Base-by-base conservation (phyloP, 2,329 filamentous ascomycete species). In the Fusarium succisae region DNA sequence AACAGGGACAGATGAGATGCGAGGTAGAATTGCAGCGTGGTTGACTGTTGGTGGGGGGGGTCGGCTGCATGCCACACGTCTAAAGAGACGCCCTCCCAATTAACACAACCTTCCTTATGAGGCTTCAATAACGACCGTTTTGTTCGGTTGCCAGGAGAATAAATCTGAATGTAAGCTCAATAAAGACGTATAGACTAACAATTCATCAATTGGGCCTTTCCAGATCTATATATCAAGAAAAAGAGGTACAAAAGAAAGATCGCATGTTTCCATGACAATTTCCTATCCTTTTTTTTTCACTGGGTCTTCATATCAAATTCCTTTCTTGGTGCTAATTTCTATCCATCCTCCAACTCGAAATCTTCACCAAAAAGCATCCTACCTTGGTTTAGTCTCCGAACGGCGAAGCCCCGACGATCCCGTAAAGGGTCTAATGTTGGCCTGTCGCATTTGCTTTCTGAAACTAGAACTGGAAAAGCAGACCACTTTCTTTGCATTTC, bases 341-440 rank as follows among this genome's bases (percentile, higher is more conserved):
- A 22, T 18, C 10, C 22, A 22, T 18, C 10, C 22, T 22, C 24
- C 6, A 13, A 8, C 26, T 4, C 9, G 3, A 14, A 9, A 41
- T 61, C 15, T 44, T 28, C 54, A 74, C 71, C 58, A 1, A 1
- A 2, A 6, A 15, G 4, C 11, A 62, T 24, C 72, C 53, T 35
- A 60, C 57, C 24, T 8, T 5, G 24, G 69, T 75, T 61, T 73
- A 74, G 72, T 62, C 72, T 66, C 69, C 63, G 63, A 72, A 69
- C 48, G 28, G 56, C 39, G 54, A 69, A 14, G 17, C 32, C 37
- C 56, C 66, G 51, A 59, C 51, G 47, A 66, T 56, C 50, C 55
- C 53, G 47, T 37, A 63, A 63, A 67, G 41, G 57, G 58, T 60
- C 45, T 43, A 57, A 63, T 43, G 43, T 68, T 69, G 63, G 64